phyloP scores from a whole-genome alignment of 78 protist genomes.

The Dictyostelium intermedium region DNA sequence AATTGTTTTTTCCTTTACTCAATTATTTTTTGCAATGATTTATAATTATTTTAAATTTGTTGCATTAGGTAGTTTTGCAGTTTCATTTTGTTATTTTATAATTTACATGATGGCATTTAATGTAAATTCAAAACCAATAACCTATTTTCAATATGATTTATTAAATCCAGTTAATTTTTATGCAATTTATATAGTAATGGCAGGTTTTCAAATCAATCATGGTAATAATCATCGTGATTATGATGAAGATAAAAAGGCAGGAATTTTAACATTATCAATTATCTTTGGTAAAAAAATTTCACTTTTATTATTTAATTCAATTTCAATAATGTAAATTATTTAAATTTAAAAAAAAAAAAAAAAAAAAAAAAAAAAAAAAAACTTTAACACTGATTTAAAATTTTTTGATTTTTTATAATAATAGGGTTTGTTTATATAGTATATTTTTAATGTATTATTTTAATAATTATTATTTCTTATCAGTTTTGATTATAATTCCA shows the following conservation, averaged over 20 bases:
- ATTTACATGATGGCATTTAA: not conserved
- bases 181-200: not conserved
- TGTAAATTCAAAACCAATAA: not conserved
- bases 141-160: not conserved
- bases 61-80: not conserved
- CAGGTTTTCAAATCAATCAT: not conserved
- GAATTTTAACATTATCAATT: not conserved
- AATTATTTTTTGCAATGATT: not conserved
- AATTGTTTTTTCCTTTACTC: not conserved
- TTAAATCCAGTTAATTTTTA: not conserved
- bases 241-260: slow-evolving; percentile 9
- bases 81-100: not conserved
- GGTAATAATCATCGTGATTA: not conserved
- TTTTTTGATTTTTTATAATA: no score
- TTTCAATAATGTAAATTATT: not conserved
- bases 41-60: not conserved
- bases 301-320: not conserved
- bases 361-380: no score
- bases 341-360: no score
- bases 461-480: not conserved
- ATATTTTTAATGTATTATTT: not conserved
- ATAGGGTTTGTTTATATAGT: not conserved
- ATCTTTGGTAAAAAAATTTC: not conserved
- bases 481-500: not conserved
- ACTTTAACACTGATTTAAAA: not conserved